Evolutionary conservation across 495 filamentous ascomycete species (phyloP).

Genomic region (Aspergillus conjunctus): DNA sequence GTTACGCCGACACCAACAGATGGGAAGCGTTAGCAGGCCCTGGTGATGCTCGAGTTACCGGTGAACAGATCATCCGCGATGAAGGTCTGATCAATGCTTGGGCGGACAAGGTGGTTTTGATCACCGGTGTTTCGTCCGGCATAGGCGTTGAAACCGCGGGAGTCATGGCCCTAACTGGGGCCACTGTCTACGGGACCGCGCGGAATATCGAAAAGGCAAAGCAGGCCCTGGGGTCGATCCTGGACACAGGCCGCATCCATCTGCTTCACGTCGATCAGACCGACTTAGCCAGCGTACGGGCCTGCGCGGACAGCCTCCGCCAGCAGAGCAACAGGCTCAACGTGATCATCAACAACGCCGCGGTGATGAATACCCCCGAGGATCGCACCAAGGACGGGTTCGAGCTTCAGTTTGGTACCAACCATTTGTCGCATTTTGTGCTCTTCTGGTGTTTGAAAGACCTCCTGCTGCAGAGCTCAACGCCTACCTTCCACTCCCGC

Average conservation of each 20-base stretch:
- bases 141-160: constrained; percentile 54
- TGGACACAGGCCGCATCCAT: constrained; percentile 32
- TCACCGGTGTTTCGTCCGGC: constrained; percentile 69
- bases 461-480: constrained; percentile 30
- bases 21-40: constrained; percentile 35
- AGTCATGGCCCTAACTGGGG: constrained; percentile 49
- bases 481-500: constrained; percentile 42
- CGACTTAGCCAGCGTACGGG: constrained; percentile 47
- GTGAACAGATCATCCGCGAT: constrained; percentile 48
- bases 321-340: constrained; percentile 29
- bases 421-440: constrained; percentile 55
- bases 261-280: constrained; percentile 47
- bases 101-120: constrained; percentile 60
- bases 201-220: constrained; percentile 48
- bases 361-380: constrained; percentile 25
- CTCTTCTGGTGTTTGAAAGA: constrained; percentile 47
- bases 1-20: constrained; percentile 1
- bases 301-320: constrained; percentile 40
- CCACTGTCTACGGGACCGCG: constrained; percentile 49
- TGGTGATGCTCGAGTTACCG: constrained; percentile 51
- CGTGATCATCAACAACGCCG: constrained; percentile 27
- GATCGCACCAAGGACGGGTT: constrained; percentile 10
- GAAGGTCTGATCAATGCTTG: constrained; percentile 28
- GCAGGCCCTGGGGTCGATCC: constrained; percentile 30
- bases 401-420: constrained; percentile 47